Conservation (phyloP, 1,284 basidiomycete genomes). For the Melampsora abietis-canadensis region DNA sequence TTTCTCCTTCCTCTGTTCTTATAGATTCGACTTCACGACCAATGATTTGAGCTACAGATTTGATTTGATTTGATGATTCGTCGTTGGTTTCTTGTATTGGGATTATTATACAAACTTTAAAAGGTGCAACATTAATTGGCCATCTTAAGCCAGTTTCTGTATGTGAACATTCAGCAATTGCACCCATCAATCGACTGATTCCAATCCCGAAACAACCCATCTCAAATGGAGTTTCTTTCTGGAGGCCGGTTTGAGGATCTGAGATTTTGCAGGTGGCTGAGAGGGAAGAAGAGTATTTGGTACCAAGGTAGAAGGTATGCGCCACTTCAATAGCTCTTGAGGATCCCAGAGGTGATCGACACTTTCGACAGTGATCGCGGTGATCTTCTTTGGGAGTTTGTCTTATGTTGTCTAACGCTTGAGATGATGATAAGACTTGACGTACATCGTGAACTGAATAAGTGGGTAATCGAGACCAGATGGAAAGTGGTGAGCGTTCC, state of each 20-base stretch:
- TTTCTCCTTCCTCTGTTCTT: not conserved
- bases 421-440: not conserved
- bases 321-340: slow-evolving; percentile 53
- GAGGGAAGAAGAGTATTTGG: slow-evolving; percentile 51
- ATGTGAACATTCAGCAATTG: slow-evolving; percentile 49
- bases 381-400: not conserved
- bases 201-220: slow-evolving; percentile 56
- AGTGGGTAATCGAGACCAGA: slow-evolving; percentile 44
- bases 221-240: slow-evolving; percentile 48
- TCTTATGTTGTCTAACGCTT: not conserved
- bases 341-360: slow-evolving; percentile 43
- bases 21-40: not conserved
- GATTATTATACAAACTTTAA: slow-evolving; percentile 47
- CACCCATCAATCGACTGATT: slow-evolving; percentile 52
- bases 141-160: slow-evolving; percentile 49
- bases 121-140: slow-evolving; percentile 51
- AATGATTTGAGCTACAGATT: slow-evolving; percentile 1
- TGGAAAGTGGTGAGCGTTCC: slow-evolving; percentile 43
- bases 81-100: slow-evolving; percentile 1
- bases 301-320: slow-evolving; percentile 54
- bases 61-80: not conserved
- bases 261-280: slow-evolving; percentile 45
- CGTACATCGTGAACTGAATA: slow-evolving; percentile 39
- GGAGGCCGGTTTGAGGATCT: slow-evolving; percentile 39
- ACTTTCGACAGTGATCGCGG: slow-evolving; percentile 49